phyloP scores from a whole-genome alignment of 108 stramenopile genomes.

The Phaeodactylum tricornutum region DNA sequence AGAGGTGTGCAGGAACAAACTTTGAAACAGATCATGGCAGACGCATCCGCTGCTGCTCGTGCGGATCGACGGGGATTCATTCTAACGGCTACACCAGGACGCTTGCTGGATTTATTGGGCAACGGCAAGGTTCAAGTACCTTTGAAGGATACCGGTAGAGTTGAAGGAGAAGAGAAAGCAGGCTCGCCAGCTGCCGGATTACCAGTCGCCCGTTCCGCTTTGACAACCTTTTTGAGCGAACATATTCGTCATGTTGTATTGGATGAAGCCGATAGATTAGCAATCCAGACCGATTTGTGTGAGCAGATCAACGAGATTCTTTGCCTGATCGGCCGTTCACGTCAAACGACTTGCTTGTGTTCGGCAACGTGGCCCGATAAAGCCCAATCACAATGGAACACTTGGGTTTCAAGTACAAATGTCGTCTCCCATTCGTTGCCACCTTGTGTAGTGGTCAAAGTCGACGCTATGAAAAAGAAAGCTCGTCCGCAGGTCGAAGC shows the following conservation, averaged over 20 bases:
- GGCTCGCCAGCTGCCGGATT: not conserved
- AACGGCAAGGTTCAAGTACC: too few species aligned
- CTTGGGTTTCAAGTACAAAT: constrained; percentile 4
- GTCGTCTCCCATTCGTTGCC: not conserved
- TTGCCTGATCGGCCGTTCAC: not conserved
- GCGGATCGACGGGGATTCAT: too few species aligned
- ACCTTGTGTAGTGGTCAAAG: not conserved
- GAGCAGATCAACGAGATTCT: constrained; percentile 31
- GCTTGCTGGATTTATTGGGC: constrained; percentile 59
- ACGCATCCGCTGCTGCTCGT: too few species aligned
- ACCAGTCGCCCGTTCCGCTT: too few species aligned
- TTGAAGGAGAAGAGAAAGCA: not conserved
- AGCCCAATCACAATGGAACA: not conserved
- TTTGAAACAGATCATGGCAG: too few species aligned
- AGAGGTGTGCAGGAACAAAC: too few species aligned
- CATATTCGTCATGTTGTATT: constrained; percentile 20
- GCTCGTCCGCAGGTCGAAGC: too few species aligned
- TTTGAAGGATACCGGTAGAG: not conserved
- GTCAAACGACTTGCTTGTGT: constrained; percentile 1
- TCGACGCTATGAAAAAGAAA: not conserved
- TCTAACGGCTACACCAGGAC: constrained; percentile 47
- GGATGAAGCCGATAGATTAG: constrained; percentile 76
- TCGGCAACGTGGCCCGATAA: constrained; percentile 1
- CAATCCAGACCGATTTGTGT: constrained; percentile 46
- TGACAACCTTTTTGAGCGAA: too few species aligned